Evolutionary conservation across 2,329 filamentous ascomycete genomes (phyloP), one percentile per base, ranked within the genome.

Genomic region (Passalora sequoiae): DNA sequence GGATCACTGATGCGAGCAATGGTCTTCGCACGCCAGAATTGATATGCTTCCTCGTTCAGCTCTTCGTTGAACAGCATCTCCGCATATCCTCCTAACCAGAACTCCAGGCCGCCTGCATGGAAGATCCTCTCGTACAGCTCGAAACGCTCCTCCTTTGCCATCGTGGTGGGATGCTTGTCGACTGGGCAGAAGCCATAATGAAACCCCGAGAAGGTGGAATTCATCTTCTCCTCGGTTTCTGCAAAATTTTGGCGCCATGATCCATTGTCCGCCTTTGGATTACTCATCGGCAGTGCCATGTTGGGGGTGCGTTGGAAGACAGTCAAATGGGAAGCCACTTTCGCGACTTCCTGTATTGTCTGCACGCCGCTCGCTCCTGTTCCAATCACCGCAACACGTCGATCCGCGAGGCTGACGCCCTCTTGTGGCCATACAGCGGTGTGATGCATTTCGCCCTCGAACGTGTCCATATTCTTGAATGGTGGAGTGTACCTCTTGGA

Each of bases 221-320:
- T 78, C 72, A 42, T 72, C 66, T 4, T 69, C 71, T 27, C 79
- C 22, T 5, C 66, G 63, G 44, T 73, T 69, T 8, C 71, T 67
- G 75, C 30, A 22, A 37, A 42, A 6, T 38, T 15, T n/a, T 22
- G 20, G 6, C 39, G 38, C 82, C 2, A 83, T 6, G 24, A 7
- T 12, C 6, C 24, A 27, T 27, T 27, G 24, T 27, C 24, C 6
- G 12, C 62, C 6, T 60, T 54, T n/a, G 13, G 83, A 80, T 0
- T 79, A 78, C 2, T 84, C 56, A 1, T 77, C 75, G 44, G 47
- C 3, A 47, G 22, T 6, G 44, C 44, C 4, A 81, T 66, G 46
- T 84, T 84, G 0, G 81, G 81, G 0, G 80, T 84, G 12, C 81
- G 72, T 54, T 84, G 79, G 60, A 83, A 83, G 17, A 84, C 76